A percentile compares a stretch with the other conserved stretches of the same genome.
phyloP scores from a whole-genome alignment of 2,329 filamentous ascomycete species.

The Fusarium begoniae region DNA sequence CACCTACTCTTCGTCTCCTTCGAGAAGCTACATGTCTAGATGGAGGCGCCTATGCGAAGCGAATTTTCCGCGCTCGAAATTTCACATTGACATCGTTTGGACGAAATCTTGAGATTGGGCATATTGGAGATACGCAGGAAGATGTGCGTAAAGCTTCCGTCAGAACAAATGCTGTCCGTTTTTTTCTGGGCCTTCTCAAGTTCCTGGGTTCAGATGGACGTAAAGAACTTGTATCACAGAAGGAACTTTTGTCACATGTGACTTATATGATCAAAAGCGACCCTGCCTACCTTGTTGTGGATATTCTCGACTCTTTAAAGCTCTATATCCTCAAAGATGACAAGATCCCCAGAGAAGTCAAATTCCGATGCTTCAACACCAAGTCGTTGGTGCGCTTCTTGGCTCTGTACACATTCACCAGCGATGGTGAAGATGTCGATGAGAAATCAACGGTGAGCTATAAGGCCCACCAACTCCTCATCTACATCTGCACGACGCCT shows the following conservation, averaged over 20 bases:
- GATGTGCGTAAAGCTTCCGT: conserved; percentile 78
- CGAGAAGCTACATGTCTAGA: conserved; percentile 88
- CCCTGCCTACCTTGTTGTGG: conserved; percentile 75
- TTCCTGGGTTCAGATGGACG: conserved; percentile 82
- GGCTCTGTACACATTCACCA: conserved; percentile 72
- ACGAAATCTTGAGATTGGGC: conserved; percentile 79
- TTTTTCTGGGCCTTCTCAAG: conserved; percentile 81
- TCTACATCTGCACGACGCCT: conserved; percentile 77
- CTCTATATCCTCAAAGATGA: conserved; percentile 78
- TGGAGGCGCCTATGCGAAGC: conserved; percentile 80
- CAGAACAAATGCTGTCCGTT: conserved; percentile 82
- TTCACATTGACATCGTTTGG: conserved; percentile 83
- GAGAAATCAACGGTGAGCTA: conserved; percentile 65
- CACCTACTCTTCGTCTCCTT: conserved; percentile 84
- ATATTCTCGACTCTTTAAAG: conserved; percentile 77
- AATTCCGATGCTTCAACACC: conserved; percentile 79
- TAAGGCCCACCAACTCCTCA: conserved; percentile 78
- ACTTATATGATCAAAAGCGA: conserved; percentile 83
- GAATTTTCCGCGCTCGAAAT: conserved; percentile 80
- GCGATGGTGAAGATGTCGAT: conserved; percentile 54
- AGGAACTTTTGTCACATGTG: conserved; percentile 83
- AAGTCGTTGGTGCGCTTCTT: conserved; percentile 77
- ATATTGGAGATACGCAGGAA: conserved; percentile 65
- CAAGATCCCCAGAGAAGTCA: conserved; percentile 75
- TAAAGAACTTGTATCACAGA: conserved; percentile 80